Percentiles rank a stretch among this genome's conserved stretches.
Conservation (phyloP, 139 green algal species). For the Chlorella sp. region DNA sequence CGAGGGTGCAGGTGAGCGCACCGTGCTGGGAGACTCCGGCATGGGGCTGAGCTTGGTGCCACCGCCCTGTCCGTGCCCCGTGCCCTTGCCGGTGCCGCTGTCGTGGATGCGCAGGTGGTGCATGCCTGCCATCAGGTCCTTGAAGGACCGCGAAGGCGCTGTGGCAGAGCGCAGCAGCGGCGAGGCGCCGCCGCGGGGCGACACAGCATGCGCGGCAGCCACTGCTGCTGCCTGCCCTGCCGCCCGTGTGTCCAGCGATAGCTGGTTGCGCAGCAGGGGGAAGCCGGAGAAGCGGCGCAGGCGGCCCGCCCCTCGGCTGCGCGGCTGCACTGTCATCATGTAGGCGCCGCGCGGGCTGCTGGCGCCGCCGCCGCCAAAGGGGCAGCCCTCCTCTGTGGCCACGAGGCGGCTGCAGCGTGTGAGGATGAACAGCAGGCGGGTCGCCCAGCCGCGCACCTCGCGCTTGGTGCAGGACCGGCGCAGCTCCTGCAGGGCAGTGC, state of each 20-base stretch:
- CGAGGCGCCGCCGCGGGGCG: conserved; percentile 16
- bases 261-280: conserved; percentile 30
- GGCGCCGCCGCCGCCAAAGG: conserved; percentile 9
- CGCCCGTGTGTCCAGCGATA: conserved; percentile 10
- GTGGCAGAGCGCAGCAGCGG: conserved; percentile 38
- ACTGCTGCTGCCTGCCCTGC: no score
- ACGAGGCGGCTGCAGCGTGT: conserved; percentile 77
- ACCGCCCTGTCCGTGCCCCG: neutral
- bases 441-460: conserved; percentile 55
- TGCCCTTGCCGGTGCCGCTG: neutral
- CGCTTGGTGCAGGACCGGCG: conserved; percentile 31
- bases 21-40: conserved; percentile 19
- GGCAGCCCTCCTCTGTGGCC: conserved; percentile 57
- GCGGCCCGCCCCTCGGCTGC: conserved; percentile 23
- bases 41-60: conserved; percentile 24
- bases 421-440: conserved; percentile 83
- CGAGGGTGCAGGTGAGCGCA: conserved; percentile 7
- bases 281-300: conserved; percentile 51
- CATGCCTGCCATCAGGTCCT: conserved; percentile 44
- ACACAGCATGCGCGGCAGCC: neutral
- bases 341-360: neutral
- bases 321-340: conserved; percentile 36
- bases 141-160: conserved; percentile 19
- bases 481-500: conserved; percentile 52
- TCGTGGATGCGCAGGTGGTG: conserved; percentile 37